These are phyloP conservation scores for Hansenula sp. DNA, from an alignment of 1,139 yeast species.

Conservation along the genomic window DNA sequence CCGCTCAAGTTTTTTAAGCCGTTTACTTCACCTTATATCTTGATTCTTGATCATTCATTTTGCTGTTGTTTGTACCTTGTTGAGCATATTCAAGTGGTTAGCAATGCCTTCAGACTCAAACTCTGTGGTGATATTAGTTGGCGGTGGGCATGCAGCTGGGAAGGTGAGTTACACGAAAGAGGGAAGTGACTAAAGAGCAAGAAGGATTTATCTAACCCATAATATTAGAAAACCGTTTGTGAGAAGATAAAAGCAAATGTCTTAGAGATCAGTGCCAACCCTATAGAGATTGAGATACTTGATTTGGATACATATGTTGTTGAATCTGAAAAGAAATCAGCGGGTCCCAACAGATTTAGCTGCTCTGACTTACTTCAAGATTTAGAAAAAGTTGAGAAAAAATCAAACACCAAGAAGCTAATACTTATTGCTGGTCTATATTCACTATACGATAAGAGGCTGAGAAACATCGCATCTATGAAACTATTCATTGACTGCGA, in stretches of 20 bases:
- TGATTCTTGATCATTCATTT: too few relatives aligned
- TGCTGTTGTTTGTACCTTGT: too few relatives aligned
- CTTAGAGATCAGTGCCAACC: slow-evolving; percentile 12
- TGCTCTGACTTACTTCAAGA: slow-evolving; percentile 29
- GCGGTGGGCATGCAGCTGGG: slow-evolving; percentile 78
- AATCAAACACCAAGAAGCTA: slow-evolving; percentile 23
- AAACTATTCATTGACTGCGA: slow-evolving; percentile 84
- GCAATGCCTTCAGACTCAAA: not conserved
- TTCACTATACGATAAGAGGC: slow-evolving; percentile 62
- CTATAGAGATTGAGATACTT: slow-evolving; percentile 33
- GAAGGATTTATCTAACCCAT: not conserved
- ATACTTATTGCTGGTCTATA: slow-evolving; percentile 74
- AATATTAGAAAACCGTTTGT: slow-evolving; percentile 17
- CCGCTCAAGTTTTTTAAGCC: not conserved
- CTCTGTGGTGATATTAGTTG: slow-evolving; percentile 48
- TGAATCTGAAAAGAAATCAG: not conserved
- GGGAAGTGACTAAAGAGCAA: too few relatives aligned
- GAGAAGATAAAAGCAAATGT: slow-evolving; percentile 20
- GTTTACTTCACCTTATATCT: not conserved
- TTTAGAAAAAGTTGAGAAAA: slow-evolving; percentile 13
- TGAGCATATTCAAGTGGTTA: not conserved
- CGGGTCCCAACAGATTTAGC: slow-evolving; percentile 28
- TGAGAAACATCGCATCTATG: slow-evolving; percentile 59
- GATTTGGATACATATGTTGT: slow-evolving; percentile 33
- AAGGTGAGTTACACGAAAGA: slow-evolving; percentile 37